Conservation (phyloP, 306 rosid genomes). For the Trifolium subterraneum region DNA sequence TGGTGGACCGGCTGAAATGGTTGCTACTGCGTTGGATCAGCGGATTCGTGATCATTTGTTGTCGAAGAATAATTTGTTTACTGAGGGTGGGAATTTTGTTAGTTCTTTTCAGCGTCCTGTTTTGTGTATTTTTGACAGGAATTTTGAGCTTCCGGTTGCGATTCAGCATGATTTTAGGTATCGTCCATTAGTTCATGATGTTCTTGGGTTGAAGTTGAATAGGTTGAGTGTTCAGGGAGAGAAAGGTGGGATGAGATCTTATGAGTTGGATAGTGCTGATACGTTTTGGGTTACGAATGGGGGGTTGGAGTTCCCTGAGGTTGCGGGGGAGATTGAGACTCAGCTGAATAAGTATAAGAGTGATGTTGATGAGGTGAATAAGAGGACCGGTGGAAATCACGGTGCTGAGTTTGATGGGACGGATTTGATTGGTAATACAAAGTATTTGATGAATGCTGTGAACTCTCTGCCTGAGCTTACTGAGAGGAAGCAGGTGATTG, state of each 20-base stretch:
- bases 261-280: conserved; percentile 82
- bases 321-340: conserved; percentile 91
- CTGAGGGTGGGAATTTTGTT: conserved; percentile 70
- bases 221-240: conserved; percentile 87
- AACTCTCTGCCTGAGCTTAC: conserved; percentile 95
- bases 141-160: conserved; percentile 87
- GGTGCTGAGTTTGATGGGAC: conserved; percentile 92
- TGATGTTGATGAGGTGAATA: conserved; percentile 97
- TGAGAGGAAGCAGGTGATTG: conserved; percentile 91
- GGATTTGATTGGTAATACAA: conserved; percentile 91
- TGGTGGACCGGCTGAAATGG: conserved; percentile 98
- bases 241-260: conserved; percentile 90
- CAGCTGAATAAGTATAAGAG: conserved; percentile 87
- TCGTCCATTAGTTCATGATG: conserved; percentile 85
- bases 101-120: conserved; percentile 90
- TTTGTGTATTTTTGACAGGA: conserved; percentile 88
- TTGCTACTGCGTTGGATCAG: conserved; percentile 88
- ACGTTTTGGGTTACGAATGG: conserved; percentile 92
- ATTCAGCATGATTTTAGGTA: conserved; percentile 96
- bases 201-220: conserved; percentile 87
- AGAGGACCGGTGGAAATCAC: conserved; percentile 81
- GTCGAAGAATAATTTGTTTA: conserved; percentile 85
- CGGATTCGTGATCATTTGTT: conserved; percentile 87
- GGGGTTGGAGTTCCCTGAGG: conserved; percentile 85
- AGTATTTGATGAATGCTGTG: conserved; percentile 97